Conservation (phyloP, 2,329 filamentous ascomycete genomes). For the Cordyceps cicadae region DNA sequence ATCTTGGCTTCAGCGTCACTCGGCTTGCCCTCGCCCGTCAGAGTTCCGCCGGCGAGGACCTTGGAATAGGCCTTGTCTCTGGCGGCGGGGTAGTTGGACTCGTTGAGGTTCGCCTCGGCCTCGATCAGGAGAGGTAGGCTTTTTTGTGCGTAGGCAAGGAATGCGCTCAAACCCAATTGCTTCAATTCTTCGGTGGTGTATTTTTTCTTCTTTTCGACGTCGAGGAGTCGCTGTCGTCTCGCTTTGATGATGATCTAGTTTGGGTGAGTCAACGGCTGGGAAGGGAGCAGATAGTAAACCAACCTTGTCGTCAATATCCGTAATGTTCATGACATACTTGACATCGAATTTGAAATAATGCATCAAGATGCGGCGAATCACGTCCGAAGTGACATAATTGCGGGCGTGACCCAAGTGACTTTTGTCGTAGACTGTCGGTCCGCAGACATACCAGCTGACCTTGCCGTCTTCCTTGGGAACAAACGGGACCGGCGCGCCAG, state of each 20-base stretch:
- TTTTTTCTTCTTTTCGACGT: slow-evolving; percentile 66
- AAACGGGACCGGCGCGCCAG: slow-evolving; percentile 65
- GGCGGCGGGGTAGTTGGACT: slow-evolving; percentile 40
- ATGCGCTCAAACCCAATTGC: slow-evolving; percentile 43
- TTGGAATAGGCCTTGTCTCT: slow-evolving; percentile 46
- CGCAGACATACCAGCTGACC: slow-evolving; percentile 83
- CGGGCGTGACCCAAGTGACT: slow-evolving; percentile 74
- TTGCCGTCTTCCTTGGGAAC: slow-evolving; percentile 62
- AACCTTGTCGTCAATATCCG: slow-evolving; percentile 72
- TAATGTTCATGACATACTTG: slow-evolving; percentile 89
- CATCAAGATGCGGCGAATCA: slow-evolving; percentile 71
- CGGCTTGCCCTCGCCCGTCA: slow-evolving; percentile 50
- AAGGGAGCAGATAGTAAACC: slow-evolving; percentile 5
- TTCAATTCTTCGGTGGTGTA: slow-evolving; percentile 39
- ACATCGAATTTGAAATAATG: slow-evolving; percentile 80
- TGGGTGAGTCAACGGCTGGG: background rate
- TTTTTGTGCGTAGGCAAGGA: slow-evolving; percentile 46
- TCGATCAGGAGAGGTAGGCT: slow-evolving; percentile 45
- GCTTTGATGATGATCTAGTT: slow-evolving; percentile 51
- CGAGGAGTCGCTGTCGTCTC: slow-evolving; percentile 71
- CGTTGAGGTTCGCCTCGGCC: slow-evolving; percentile 35
- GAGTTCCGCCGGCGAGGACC: slow-evolving; percentile 46
- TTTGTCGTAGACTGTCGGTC: slow-evolving; percentile 78
- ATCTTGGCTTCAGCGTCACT: slow-evolving; percentile 77
- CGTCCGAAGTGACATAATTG: slow-evolving; percentile 87